Base-by-base conservation (phyloP, 108 stramenopile species). In the Nannochloropsis salina region DNA sequence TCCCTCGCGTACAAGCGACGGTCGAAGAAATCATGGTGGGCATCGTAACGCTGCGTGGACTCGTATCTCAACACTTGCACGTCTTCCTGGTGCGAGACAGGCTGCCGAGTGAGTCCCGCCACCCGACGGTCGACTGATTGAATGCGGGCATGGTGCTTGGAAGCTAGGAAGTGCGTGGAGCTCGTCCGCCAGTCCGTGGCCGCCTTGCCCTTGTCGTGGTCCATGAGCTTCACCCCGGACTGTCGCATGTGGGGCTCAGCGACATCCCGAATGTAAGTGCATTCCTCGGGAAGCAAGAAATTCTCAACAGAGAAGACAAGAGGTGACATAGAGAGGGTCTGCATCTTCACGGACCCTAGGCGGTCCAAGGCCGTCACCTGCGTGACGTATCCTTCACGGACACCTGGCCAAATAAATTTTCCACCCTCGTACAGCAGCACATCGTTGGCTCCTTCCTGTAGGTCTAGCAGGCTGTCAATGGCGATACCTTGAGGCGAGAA, bases 161-260 rank as follows among this genome's bases (percentile, higher is more conserved):
- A 83, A 8, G 82, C 61, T 45, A 96, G 83, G 86, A 96, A 96
- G 20, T 94, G 88, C 0, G 93, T 91, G 84, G 94, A 92, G 44
- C 93, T 94, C 9, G 95, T 96, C 82, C 95, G 93, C 93, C 94
- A 96, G 81, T 96, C 93, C 22, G 93, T 92, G 41, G 94, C 93
- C n/a, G 93, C 91, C 83, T 93, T 93, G 42, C 95, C 95, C 82
- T 93, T 91, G 81, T 95, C 95, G 42, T 87, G 88, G 87, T 96
- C 96, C 93, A 93, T 95, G 9, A 96, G 90, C 1, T 87, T 88
- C 43, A 95, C 96, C 21, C 84, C 89, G 4, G 93, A 94, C 44
- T 95, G 94, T 43, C 89, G 80, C 92, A 96, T 93, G 81, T 80
- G 74, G 20, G 94, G 94, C 43, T 51, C 89, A 18, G 94, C 94